Percentiles rank a stretch among this genome's conserved stretches.
Evolutionary conservation across 306 rosid species (phyloP).

Genomic region (Glycyrrhiza uralensis): DNA sequence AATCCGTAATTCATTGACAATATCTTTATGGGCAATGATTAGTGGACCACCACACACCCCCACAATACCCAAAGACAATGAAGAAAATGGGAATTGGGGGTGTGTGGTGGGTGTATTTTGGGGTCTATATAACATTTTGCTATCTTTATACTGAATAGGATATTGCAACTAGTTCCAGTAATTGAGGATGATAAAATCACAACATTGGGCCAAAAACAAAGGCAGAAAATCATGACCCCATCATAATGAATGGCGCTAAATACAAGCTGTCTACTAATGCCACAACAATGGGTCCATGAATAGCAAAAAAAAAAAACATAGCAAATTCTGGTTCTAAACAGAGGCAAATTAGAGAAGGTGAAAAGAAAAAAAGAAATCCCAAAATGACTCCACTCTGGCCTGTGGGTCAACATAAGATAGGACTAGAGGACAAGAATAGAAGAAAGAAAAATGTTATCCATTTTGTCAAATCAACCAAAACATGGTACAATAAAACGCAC

Average conservation of each 20-base stretch:
- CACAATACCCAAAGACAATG: too few species aligned
- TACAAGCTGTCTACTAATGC: conserved; percentile 1
- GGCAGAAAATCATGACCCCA: conserved; percentile 14
- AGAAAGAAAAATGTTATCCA: background rate
- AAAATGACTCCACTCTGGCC: background rate
- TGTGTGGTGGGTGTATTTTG: too few species aligned
- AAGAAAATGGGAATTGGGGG: too few species aligned
- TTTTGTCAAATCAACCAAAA: conserved; percentile 11
- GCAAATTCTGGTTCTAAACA: background rate
- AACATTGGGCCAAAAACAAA: background rate
- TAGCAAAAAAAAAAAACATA: background rate
- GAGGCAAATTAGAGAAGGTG: background rate
- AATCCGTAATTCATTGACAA: too few species aligned
- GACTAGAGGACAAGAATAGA: background rate
- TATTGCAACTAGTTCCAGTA: background rate
- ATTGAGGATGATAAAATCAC: background rate
- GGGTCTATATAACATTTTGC: too few species aligned
- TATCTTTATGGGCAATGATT: too few species aligned
- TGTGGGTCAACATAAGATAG: background rate
- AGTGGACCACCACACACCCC: too few species aligned
- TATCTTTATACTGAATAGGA: background rate
- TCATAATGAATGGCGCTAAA: conserved; percentile 11
- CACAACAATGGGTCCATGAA: conserved; percentile 22
- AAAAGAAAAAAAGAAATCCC: background rate
- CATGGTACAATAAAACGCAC: background rate